A percentile compares a stretch with the other conserved stretches of the same genome.
These are phyloP conservation scores for Ogataea paradorogensis DNA, from an alignment of 805 yeast genomes.

Conservation along the genomic window DNA sequence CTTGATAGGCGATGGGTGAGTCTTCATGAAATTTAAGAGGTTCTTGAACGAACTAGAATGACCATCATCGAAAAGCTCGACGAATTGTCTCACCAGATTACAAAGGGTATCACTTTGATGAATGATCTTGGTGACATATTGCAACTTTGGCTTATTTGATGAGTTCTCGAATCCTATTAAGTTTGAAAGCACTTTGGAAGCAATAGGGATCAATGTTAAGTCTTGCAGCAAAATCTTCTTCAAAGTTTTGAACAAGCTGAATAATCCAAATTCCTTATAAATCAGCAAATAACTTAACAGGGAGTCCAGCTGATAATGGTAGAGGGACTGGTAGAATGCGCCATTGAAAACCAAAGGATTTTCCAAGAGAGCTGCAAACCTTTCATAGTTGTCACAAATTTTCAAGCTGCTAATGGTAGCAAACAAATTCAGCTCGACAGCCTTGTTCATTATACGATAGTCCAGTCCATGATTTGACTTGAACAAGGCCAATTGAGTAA, in stretches of 20 bases:
- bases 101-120: constrained; percentile 27
- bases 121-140: constrained; percentile 18
- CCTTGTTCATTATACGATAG: constrained; percentile 26
- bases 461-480: constrained; percentile 25
- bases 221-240: constrained; percentile 33
- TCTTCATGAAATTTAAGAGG: constrained; percentile 27
- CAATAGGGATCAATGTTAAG: constrained; percentile 29
- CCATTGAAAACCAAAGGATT: constrained; percentile 6
- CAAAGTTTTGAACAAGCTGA: constrained; percentile 38
- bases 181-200: constrained; percentile 24
- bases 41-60: constrained; percentile 27
- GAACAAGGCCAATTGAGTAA: constrained; percentile 29
- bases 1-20: constrained; percentile 33
- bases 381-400: constrained; percentile 20
- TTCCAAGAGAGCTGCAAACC: constrained; percentile 12
- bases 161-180: constrained; percentile 17
- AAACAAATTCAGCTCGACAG: constrained; percentile 22
- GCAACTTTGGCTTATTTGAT: constrained; percentile 13
- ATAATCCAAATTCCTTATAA: constrained; percentile 38
- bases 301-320: constrained; percentile 20
- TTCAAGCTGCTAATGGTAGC: constrained; percentile 24
- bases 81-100: constrained; percentile 32
- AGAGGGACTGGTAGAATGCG: constrained; percentile 10
- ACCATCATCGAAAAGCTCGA: constrained; percentile 35
- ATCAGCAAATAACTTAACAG: constrained; percentile 21